Evolutionary conservation across 345 rosid genomes (phyloP), one percentile per base, ranked within the genome.

Genomic region (Lepidium aucheri): DNA sequence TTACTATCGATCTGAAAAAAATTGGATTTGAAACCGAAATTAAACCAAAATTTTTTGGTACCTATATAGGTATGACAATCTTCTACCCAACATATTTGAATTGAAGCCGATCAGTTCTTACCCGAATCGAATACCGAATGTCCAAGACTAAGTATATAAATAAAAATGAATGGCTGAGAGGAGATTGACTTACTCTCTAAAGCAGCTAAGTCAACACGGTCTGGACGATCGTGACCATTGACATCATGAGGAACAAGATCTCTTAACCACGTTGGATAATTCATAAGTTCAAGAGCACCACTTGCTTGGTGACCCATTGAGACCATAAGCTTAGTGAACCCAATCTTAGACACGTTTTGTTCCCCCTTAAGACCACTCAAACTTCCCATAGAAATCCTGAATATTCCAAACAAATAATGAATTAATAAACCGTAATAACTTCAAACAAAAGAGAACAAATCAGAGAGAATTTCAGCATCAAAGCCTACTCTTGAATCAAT

Each of bases 251-350:
- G 33, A 3, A 79, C 34, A 11, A 82, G 55, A 57, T 82, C 72
- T n/a, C 83, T 74, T 1, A 82, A 59, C 83, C 83, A 86, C 8
- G 3, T 5, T 15, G 91, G 91, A 77, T 86, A 86, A 30, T 83
- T 86, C 83, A 80, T 80, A 1, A 83, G 80, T 54, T 77, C 77
- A 11, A 85, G 59, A 2, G 82, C 86, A 0, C 88, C 91, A 35
- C 81, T 26, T 34, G 88, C 86, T 67, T 85, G 91, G 41, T 85
- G 86, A 12, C 91, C 91, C 91, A 86, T 83, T 47, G 91, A 86
- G 1, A 86, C 85, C 69, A 86, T 63, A 47, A 73, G 70, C 30
- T 57, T 56, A 0, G 56, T 65, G 44, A 82, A 81, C 53, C 88
- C 91, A 53, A 81, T 80, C 40, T 51, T 24, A 15, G 80, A 16